Percentiles rank a stretch among this genome's conserved stretches.
Evolutionary conservation across 306 rosid species (phyloP).

Genomic region (Dalbergia oliveri): DNA sequence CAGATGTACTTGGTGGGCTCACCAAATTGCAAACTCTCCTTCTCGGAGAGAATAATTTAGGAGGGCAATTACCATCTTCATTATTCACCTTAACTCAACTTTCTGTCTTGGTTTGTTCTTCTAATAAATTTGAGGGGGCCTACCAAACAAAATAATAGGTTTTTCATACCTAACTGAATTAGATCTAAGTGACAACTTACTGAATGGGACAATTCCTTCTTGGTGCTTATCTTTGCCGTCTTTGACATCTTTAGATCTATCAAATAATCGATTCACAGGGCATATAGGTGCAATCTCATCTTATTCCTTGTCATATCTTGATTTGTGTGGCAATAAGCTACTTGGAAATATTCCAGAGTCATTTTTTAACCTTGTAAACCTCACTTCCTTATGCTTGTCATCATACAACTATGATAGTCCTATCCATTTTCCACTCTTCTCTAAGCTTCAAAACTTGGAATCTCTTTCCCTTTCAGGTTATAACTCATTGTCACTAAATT

Average conservation of each 20-base stretch:
- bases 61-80: not conserved
- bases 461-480: not conserved
- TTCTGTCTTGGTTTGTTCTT: not conserved
- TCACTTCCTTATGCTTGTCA: not conserved
- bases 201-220: conserved; percentile 23
- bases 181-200: not conserved
- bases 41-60: too few relatives aligned
- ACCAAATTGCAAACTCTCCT: not conserved
- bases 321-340: conserved; percentile 4
- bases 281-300: not conserved
- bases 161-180: not conserved
- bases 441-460: not conserved
- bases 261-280: not conserved
- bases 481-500: not conserved
- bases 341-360: conserved; percentile 27
- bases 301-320: not conserved
- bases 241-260: not conserved
- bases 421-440: not conserved
- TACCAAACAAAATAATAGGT: not conserved
- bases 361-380: conserved; percentile 18
- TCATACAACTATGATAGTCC: not conserved
- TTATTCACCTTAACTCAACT: not conserved
- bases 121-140: not conserved
- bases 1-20: not conserved
- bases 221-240: conserved; percentile 2